Evolutionary conservation across 345 rosid genomes (phyloP).

Genomic region (Gossypium arboreum): DNA sequence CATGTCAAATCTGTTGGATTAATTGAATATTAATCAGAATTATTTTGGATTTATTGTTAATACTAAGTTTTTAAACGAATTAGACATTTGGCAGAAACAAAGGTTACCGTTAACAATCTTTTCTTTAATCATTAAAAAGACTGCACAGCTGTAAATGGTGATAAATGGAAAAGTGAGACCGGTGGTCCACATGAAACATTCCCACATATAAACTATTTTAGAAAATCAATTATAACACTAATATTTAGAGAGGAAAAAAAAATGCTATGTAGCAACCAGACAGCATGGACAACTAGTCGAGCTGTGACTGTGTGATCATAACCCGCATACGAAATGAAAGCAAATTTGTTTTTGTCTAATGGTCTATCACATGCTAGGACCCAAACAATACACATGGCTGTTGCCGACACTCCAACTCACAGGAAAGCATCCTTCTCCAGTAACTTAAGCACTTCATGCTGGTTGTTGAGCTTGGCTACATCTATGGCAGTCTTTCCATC

Average conservation of each 20-base stretch:
- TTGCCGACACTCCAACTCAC: conserved; percentile 25
- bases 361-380: conserved; percentile 9
- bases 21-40: too few species aligned
- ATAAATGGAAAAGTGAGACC: not conserved
- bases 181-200: not conserved
- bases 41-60: too few species aligned
- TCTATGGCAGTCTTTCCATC: conserved; percentile 97
- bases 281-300: conserved; percentile 9
- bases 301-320: conserved; percentile 8
- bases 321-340: conserved; percentile 9
- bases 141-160: not conserved
- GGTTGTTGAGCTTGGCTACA: conserved; percentile 90
- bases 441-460: conserved; percentile 82
- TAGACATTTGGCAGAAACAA: too few species aligned
- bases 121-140: not conserved
- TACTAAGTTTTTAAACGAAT: too few species aligned
- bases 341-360: conserved; percentile 6
- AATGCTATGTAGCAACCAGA: not conserved
- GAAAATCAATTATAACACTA: not conserved
- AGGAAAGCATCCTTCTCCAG: conserved; percentile 97
- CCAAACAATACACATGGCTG: conserved; percentile 11
- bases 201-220: not conserved
- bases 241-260: too few species aligned
- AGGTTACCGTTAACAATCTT: too few species aligned
- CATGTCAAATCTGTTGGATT: too few species aligned